Percentiles rank a stretch among this genome's conserved stretches.
These are phyloP conservation scores for Fusarium penzigii DNA, from an alignment of 2,329 filamentous ascomycete species.

Conservation along the genomic window DNA sequence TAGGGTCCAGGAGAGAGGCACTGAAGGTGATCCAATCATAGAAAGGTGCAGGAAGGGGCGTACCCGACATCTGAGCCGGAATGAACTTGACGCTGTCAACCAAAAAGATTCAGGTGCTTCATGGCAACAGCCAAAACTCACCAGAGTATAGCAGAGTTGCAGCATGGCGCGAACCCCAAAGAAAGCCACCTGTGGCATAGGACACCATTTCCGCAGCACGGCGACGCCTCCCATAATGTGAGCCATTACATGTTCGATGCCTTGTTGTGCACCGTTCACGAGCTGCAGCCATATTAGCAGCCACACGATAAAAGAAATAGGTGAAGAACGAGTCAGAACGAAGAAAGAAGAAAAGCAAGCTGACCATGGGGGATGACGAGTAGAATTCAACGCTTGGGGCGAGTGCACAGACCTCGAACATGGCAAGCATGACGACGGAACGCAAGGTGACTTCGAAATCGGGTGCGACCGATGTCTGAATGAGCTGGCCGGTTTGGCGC, in stretches of 20 bases:
- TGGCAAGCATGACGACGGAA: conserved; percentile 57
- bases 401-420: conserved; percentile 56
- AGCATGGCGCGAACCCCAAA: conserved; percentile 54
- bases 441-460: conserved; percentile 49
- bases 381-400: conserved; percentile 1
- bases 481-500: conserved; percentile 45
- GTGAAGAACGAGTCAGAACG: background rate
- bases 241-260: conserved; percentile 53
- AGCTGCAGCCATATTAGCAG: conserved; percentile 34
- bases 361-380: conserved; percentile 9
- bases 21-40: conserved; percentile 46
- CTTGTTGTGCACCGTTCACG: conserved; percentile 48
- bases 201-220: conserved; percentile 51
- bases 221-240: conserved; percentile 63
- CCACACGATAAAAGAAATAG: background rate
- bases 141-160: conserved; percentile 58
- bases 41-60: conserved; percentile 42
- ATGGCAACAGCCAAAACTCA: conserved; percentile 30
- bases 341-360: conserved; percentile 9
- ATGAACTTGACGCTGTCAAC: conserved; percentile 41
- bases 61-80: conserved; percentile 42
- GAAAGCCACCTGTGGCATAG: conserved; percentile 38
- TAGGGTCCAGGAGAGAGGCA: conserved; percentile 34
- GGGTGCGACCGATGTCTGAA: conserved; percentile 36
- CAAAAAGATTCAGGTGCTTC: conserved; percentile 2